Evolutionary conservation across 306 rosid species (phyloP).

Genomic region (Betula pendula): DNA sequence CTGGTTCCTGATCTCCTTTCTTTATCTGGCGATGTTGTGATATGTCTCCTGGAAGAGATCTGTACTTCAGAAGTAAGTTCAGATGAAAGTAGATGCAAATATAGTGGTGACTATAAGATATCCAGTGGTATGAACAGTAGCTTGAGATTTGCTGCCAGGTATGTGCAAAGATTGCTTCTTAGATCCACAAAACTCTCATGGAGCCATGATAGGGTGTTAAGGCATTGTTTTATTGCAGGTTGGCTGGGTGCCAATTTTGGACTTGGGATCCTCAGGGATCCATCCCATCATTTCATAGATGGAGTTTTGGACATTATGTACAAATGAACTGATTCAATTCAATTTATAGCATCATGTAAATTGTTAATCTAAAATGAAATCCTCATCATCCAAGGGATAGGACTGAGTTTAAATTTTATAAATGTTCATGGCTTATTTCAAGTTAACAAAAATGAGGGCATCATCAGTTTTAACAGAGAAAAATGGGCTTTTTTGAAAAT

Average conservation of each 20-base stretch:
- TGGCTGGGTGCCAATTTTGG: background rate
- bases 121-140: slow-evolving; percentile 36
- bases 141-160: slow-evolving; percentile 56
- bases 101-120: slow-evolving; percentile 27
- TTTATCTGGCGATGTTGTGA: slow-evolving; percentile 52
- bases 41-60: slow-evolving; percentile 50
- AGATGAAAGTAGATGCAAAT: slow-evolving; percentile 29
- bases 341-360: background rate
- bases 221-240: background rate
- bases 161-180: slow-evolving; percentile 31
- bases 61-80: slow-evolving; percentile 38
- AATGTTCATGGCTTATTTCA: background rate
- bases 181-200: background rate
- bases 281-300: background rate
- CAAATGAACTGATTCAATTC: background rate
- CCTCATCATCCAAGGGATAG: background rate
- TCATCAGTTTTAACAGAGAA: background rate
- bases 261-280: background rate
- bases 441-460: background rate
- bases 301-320: background rate
- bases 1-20: slow-evolving; percentile 40
- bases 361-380: background rate
- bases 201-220: background rate
- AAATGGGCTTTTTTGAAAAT: background rate
- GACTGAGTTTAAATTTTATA: background rate